Evolutionary conservation across 2,329 filamentous ascomycete genomes (phyloP), one percentile per base, ranked within the genome.

Genomic region (Clonostachys sp.): DNA sequence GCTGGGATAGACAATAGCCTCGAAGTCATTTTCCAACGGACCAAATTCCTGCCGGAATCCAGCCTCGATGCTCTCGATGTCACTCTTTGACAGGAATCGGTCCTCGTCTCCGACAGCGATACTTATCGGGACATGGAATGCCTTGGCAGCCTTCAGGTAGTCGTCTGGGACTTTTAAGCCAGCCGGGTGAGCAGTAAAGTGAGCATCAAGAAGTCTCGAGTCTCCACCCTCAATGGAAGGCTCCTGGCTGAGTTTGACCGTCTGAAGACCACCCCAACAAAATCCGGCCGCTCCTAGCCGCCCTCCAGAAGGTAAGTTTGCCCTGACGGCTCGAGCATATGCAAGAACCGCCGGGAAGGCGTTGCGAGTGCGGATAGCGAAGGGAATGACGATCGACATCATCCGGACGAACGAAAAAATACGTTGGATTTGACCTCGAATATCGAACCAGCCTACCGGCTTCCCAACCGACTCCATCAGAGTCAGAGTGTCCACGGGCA

Each of bases 381-480:
- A 18, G 36, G 36, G 36, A n/a, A 39, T 18, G 14, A 39, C 17
- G 12, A 39, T 18, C 7, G 14, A n/a, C 3, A 18, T 12, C 14
- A 18, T 18, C 36, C 17, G 36, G 3, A 39, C 17, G 36, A n/a
- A n/a, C 14, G 36, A n/a, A 18, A 39, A 9, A 12, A 18, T 18
- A 12, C 36, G 36, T n/a, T 18, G 36, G 14, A 18, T 18, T 12
- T 39, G 36, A 18, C 36, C 17, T n/a, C 14, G 36, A n/a, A 18
- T n/a, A 18, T 39, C 17, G 17, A n/a, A 39, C 36, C 36, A 39
- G 36, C 14, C 14, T 4, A 39, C 36, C 14, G 36, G 36, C 14
- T n/a, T 39, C 14, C 17, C 17, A n/a, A 39, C 17, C 20, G 42
- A 42, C n/a, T 57, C 48, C 44, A 56, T 49, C 24, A 47, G 41